Conservation (phyloP, 2,329 filamentous ascomycete species). For the Clarireedia hainanense region DNA sequence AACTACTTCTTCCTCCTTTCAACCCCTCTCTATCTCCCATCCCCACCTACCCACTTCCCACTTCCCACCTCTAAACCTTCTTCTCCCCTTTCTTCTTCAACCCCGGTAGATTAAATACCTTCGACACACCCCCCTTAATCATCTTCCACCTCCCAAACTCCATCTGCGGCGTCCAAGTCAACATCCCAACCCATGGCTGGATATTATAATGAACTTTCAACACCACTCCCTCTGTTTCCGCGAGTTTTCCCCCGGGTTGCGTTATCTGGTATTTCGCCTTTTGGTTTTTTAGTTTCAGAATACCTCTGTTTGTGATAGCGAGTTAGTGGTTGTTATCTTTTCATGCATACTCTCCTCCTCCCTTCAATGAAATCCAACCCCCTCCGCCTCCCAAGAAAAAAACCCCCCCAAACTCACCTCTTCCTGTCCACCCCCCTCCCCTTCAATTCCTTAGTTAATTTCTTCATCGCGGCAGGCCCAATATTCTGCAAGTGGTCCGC, state of each 20-base stretch:
- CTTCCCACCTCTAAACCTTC: background rate
- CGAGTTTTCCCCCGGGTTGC: conserved; percentile 73
- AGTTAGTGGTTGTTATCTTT: no score
- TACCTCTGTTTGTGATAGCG: conserved; percentile 43
- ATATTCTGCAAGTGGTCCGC: conserved; percentile 56
- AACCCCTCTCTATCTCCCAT: background rate
- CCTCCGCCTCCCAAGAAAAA: background rate
- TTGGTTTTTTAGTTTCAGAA: conserved; percentile 72
- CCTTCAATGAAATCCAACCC: background rate
- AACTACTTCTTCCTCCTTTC: no score
- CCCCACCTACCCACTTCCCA: background rate
- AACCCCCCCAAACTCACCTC: conserved; percentile 17
- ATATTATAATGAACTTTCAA: conserved; percentile 90
- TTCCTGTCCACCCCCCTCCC: conserved; percentile 49
- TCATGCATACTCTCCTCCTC: background rate
- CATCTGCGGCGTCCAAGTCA: conserved; percentile 65
- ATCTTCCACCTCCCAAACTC: conserved; percentile 57
- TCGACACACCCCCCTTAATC: conserved; percentile 56
- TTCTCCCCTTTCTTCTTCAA: conserved; percentile 45
- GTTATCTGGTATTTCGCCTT: conserved; percentile 97
- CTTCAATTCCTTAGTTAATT: conserved; percentile 49
- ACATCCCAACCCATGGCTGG: conserved; percentile 87
- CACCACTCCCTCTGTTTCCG: conserved; percentile 63
- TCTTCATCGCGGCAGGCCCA: conserved; percentile 52
- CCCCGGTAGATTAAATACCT: conserved; percentile 55